Evolutionary conservation across 129 eudicot genomes (phyloP).

Genomic region (Silybum marianum): DNA sequence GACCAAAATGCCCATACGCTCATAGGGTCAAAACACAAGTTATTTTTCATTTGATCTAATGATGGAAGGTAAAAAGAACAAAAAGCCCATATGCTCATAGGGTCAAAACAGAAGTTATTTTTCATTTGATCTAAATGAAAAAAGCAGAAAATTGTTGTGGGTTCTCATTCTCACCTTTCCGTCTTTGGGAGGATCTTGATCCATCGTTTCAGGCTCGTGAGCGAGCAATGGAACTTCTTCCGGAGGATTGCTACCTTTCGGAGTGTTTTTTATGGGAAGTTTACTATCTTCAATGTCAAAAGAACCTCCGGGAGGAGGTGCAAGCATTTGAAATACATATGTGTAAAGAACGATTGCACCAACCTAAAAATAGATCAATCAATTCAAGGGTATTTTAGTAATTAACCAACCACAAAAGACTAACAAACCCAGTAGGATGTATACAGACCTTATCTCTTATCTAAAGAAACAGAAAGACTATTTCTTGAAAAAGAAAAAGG

Average conservation of each 20-base stretch:
- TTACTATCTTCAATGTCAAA: conserved; percentile 56
- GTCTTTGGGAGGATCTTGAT: conserved; percentile 37
- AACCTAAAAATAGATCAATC: conserved; percentile 45
- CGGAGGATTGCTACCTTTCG: conserved; percentile 39
- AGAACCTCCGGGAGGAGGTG: conserved; percentile 90
- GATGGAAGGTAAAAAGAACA: background rate
- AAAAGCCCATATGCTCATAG: background rate
- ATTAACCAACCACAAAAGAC: background rate
- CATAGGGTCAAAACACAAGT: background rate
- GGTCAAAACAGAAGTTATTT: background rate
- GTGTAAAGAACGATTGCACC: conserved; percentile 93
- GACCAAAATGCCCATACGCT: background rate
- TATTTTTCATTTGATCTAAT: background rate
- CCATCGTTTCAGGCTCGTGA: conserved; percentile 38
- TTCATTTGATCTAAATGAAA: background rate
- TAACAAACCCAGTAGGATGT: background rate
- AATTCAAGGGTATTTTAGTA: background rate
- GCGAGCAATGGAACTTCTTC: conserved; percentile 78
- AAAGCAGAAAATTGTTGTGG: background rate
- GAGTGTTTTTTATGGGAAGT: conserved; percentile 55
- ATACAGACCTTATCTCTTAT: background rate
- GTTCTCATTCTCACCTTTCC: conserved; percentile 71
- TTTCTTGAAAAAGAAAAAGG: background rate
- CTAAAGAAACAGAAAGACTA: background rate
- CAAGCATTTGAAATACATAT: conserved; percentile 91